Conservation (phyloP, 2,329 filamentous ascomycete genomes). For the Ophiognomonia clavigignenti-juglandacearum region DNA sequence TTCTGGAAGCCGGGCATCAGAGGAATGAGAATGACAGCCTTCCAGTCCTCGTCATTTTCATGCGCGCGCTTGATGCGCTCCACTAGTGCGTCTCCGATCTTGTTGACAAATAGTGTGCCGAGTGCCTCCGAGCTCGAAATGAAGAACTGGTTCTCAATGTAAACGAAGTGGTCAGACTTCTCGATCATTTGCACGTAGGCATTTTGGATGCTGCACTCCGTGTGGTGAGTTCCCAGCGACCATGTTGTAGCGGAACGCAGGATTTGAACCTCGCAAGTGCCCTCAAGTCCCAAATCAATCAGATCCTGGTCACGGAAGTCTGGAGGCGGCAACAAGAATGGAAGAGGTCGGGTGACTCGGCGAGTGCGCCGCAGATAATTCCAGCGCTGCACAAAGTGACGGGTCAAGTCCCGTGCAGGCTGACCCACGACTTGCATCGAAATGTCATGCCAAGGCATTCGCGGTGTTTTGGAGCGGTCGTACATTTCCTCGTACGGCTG, state of each 20-base stretch:
- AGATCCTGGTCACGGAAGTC: conserved; percentile 86
- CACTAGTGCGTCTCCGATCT: conserved; percentile 90
- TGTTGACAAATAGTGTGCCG: conserved; percentile 82
- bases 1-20: conserved; percentile 99
- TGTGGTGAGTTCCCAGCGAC: conserved; percentile 85
- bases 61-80: conserved; percentile 84
- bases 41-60: conserved; percentile 83
- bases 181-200: conserved; percentile 94
- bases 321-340: conserved; percentile 87
- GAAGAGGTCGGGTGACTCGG: conserved; percentile 88
- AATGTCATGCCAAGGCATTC: conserved; percentile 99
- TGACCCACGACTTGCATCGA: conserved; percentile 97
- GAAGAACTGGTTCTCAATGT: conserved; percentile 99
- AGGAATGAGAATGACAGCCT: conserved; percentile 83
- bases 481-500: conserved; percentile 99
- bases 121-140: conserved; percentile 89
- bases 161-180: conserved; percentile 93
- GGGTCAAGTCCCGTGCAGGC: conserved; percentile 85
- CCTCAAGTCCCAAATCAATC: conserved; percentile 80
- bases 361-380: conserved; percentile 92
- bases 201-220: conserved; percentile 92
- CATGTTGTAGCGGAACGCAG: conserved; percentile 84
- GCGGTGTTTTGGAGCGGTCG: conserved; percentile 77
- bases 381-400: conserved; percentile 97
- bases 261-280: conserved; percentile 95